Conservation (phyloP, 345 rosid genomes). For the Murraya koenigii region DNA sequence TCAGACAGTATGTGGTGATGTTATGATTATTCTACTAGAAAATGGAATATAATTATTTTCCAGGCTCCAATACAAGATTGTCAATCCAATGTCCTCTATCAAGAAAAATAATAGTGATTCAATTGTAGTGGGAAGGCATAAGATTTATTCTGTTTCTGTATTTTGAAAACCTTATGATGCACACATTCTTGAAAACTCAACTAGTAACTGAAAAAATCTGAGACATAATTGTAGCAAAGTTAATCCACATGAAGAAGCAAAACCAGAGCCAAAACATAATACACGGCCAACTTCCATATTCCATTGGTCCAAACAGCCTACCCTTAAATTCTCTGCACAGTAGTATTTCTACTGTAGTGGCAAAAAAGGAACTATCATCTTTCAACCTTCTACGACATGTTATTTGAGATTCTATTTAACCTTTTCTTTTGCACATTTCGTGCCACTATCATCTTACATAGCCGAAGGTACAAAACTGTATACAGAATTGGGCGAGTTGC, state of each 20-base stretch:
- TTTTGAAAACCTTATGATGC: no score
- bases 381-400: not conserved
- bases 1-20: no score
- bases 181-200: no score
- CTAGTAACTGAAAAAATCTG: not conserved
- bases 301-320: not conserved
- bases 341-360: not conserved
- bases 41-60: no score
- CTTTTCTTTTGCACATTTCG: not conserved
- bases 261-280: not conserved
- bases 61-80: no score
- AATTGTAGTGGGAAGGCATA: no score
- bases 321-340: not conserved
- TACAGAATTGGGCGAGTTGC: slow-evolving; percentile 68
- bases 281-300: not conserved
- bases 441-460: slow-evolving; percentile 76
- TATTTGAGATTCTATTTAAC: not conserved
- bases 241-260: not conserved
- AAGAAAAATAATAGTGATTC: no score
- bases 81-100: no score
- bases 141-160: no score
- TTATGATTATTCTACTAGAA: no score
- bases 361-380: not conserved
- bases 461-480: slow-evolving; percentile 76
- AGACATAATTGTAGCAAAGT: not conserved